Evolutionary conservation across 163 green algal genomes (phyloP).

Genomic region (Volvox carteri): DNA sequence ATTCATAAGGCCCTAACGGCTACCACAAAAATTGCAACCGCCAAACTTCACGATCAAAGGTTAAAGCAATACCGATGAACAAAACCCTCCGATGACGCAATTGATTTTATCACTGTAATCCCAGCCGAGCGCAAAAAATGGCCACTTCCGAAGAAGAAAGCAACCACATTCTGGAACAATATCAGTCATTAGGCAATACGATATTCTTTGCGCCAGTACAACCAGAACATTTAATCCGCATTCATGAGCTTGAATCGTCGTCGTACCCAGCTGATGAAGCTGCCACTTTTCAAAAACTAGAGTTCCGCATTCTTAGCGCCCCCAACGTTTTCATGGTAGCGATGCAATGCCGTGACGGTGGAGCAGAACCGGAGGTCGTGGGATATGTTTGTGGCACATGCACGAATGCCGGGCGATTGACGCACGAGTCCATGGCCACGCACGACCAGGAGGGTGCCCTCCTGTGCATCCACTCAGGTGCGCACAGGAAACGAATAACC

Average conservation of each 20-base stretch:
- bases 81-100: neutral
- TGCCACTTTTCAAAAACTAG: slow-evolving; percentile 50
- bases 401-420: slow-evolving; percentile 57
- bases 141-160: no score
- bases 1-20: neutral
- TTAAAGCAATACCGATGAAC: neutral
- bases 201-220: slow-evolving; percentile 46
- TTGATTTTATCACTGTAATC: neutral
- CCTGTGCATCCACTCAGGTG: slow-evolving; percentile 77
- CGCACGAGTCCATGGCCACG: slow-evolving; percentile 71
- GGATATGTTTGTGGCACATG: slow-evolving; percentile 73
- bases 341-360: neutral
- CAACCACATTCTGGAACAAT: no score
- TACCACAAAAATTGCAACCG: neutral
- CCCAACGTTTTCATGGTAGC: slow-evolving; percentile 57
- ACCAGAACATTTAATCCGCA: slow-evolving; percentile 35
- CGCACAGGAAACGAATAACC: neutral
- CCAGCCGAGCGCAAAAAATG: no score
- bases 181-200: neutral
- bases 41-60: neutral
- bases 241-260: slow-evolving; percentile 25
- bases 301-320: slow-evolving; percentile 49
- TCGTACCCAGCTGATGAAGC: slow-evolving; percentile 56
- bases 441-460: slow-evolving; percentile 71
- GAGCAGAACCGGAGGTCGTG: slow-evolving; percentile 17